Evolutionary conservation across 2,329 filamentous ascomycete species (phyloP), one percentile per base, ranked within the genome.

Genomic region (Calonectria pteridis): DNA sequence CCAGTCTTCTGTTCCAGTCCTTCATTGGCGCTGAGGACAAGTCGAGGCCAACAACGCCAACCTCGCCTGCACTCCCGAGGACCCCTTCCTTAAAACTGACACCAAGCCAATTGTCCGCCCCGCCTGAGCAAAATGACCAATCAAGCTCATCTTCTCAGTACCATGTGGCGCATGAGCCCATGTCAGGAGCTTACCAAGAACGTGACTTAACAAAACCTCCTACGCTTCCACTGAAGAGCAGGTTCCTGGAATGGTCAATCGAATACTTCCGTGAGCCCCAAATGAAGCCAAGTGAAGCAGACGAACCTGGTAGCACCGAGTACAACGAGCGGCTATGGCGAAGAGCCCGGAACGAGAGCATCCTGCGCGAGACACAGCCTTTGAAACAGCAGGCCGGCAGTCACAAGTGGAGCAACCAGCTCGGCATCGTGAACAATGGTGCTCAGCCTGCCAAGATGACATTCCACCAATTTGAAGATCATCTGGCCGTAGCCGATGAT

Each of bases 191-290:
- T 0, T 98, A 94, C 81, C 86, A 91, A 76, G 87, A 91, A 65
- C 91, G 93, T 72, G 89, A 92, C 73, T 83, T 91, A 35, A 87
- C 89, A 1, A 87, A 91, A 67, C 79, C 87, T 13, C 93, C 94
- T 1, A 85, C 84, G 16, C 89, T 98, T 33, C 97, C 97, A 1
- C 84, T 99, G 23, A 90, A 90, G 73, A 98, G 95, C 82, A 93
- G 90, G 11, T 98, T 98, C 84, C 89, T 98, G 75, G 95, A 98
- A 76, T 99, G 96, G 96, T 98, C 96, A 5, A 95, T 97, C 55
- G 96, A 96, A 84, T 98, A 99, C 83, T 99, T 98, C 89, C 94
- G 96, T 35, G 96, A 98, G 84, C 97, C 97, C 37, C 97, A 99
- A 84, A 98, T 99, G 97, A 97, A 97, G 82, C 93, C 95, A 4